Percentiles rank a stretch among this genome's conserved stretches.
phyloP scores from a whole-genome alignment of 208 protist genomes.

The Leishmania lainsoni region DNA sequence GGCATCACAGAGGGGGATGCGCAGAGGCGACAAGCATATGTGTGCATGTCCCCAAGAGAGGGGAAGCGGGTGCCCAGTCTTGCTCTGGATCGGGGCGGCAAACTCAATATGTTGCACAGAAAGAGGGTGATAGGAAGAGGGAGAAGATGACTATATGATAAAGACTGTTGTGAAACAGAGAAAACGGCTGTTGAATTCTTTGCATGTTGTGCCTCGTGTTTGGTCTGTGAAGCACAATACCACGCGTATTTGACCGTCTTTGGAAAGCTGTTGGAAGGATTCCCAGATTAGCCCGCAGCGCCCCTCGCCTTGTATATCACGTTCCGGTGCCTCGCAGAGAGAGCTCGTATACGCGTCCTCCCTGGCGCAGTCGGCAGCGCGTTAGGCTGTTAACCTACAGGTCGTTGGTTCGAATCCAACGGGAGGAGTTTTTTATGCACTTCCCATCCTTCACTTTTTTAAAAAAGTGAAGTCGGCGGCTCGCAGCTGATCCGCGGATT shows the following conservation, averaged over 20 bases:
- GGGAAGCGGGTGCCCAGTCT: neutral
- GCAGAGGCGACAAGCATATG: slow-evolving; percentile 39
- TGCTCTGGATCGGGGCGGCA: neutral
- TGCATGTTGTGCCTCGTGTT: neutral
- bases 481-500: slow-evolving; percentile 90
- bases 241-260: neutral
- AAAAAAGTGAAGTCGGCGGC: neutral
- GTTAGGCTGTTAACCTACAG: slow-evolving; percentile 97
- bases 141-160: neutral
- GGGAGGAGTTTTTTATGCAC: slow-evolving; percentile 87
- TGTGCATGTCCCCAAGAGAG: neutral
- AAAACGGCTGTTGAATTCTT: neutral
- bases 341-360: slow-evolving; percentile 36
- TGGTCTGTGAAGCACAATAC: neutral
- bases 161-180: neutral
- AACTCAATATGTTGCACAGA: neutral
- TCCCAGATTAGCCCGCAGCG: neutral
- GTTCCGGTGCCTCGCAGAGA: rapidly evolving
- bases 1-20: neutral
- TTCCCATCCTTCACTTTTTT: neutral
- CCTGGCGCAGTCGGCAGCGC: slow-evolving; percentile 95
- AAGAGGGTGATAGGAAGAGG: neutral
- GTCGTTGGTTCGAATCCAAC: slow-evolving; percentile 96
- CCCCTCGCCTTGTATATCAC: neutral
- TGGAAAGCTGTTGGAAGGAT: neutral